phyloP scores from a whole-genome alignment of 202 grass and related monocot species.

The Zoysia matrella region DNA sequence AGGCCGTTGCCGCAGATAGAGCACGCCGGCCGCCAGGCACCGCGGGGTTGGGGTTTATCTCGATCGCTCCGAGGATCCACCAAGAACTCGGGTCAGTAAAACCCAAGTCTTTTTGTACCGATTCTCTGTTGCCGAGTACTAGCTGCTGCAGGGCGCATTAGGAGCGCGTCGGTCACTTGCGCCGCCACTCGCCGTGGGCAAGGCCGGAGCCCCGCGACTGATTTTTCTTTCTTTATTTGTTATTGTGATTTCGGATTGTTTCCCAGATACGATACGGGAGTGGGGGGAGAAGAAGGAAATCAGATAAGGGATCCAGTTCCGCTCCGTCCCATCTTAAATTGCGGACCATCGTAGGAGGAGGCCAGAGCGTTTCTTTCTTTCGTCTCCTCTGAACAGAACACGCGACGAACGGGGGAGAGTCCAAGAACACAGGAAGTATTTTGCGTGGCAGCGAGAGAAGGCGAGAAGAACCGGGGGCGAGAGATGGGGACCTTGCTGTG shows the following conservation, averaged over 20 bases:
- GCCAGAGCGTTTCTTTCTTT: neutral
- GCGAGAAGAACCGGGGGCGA: neutral
- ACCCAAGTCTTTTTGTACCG: neutral
- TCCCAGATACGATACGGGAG: slow-evolving; percentile 20
- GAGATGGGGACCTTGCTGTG: slow-evolving; percentile 59
- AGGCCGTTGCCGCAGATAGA: neutral
- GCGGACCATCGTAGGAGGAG: slow-evolving; percentile 3
- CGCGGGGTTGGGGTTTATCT: slow-evolving; percentile 37
- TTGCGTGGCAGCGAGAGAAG: neutral
- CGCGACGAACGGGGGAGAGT: neutral
- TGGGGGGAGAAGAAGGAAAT: neutral
- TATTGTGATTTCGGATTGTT: neutral
- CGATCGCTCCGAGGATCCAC: neutral
- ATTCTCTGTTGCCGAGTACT: neutral
- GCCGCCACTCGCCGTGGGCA: slow-evolving; percentile 11
- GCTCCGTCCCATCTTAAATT: slow-evolving; percentile 13
- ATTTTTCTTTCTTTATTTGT: neutral
- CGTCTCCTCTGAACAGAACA: neutral
- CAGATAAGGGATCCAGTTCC: slow-evolving; percentile 5
- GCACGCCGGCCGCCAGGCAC: neutral
- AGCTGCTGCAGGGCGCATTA: neutral
- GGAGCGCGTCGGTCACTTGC: neutral
- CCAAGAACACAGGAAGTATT: neutral
- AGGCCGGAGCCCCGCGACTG: neutral
- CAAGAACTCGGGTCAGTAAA: slow-evolving; percentile 1